Conservation (phyloP, 441 rosid species). For the Corymbia citriodora region DNA sequence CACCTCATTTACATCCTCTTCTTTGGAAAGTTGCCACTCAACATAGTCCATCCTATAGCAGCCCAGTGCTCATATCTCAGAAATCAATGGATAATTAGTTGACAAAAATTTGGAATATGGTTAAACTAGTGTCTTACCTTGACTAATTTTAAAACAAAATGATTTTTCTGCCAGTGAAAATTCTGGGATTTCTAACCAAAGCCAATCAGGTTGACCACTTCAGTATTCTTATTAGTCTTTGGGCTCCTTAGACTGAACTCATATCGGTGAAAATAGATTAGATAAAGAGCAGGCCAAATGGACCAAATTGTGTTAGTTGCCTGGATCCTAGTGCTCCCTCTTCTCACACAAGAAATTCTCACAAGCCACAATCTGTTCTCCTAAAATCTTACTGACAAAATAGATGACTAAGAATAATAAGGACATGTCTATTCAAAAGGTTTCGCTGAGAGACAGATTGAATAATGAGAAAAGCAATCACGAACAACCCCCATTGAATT, state of each 20-base stretch:
- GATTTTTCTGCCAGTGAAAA: background rate
- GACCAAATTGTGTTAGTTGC: background rate
- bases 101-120: background rate
- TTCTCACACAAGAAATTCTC: background rate
- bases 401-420: background rate
- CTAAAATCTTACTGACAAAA: background rate
- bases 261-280: background rate
- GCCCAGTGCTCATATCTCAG: background rate
- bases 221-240: background rate
- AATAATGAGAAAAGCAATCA: background rate
- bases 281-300: background rate
- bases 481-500: background rate
- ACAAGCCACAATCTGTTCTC: background rate
- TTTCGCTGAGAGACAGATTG: background rate
- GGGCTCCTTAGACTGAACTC: background rate
- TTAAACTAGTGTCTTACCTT: background rate
- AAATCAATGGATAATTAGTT: background rate
- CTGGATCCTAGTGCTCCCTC: background rate
- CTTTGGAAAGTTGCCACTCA: background rate
- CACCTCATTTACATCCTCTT: background rate
- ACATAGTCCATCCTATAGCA: background rate
- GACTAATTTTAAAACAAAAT: background rate
- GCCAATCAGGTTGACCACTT: background rate
- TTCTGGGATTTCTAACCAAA: background rate
- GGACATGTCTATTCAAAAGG: background rate